These are phyloP conservation scores for Lachancea nothofagi DNA, from an alignment of 805 yeast species.

Conservation along the genomic window DNA sequence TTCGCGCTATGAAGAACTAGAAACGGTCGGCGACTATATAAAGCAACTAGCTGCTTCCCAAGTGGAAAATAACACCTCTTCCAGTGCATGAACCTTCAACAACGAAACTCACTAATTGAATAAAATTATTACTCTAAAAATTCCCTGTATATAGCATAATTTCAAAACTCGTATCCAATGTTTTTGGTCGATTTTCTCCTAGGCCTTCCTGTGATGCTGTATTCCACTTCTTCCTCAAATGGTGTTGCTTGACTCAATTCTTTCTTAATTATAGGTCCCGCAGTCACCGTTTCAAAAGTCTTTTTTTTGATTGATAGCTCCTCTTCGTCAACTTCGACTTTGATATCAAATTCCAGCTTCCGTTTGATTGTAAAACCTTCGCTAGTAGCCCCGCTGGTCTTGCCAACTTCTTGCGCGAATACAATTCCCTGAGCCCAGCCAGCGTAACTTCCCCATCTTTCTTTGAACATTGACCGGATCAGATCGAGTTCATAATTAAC, in stretches of 20 bases:
- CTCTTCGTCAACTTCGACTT: slow-evolving; percentile 4
- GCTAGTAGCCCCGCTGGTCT: slow-evolving; percentile 59
- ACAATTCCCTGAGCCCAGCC: slow-evolving; percentile 99
- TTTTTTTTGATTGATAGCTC: background rate
- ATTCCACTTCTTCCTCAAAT: slow-evolving; percentile 18
- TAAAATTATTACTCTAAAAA: background rate
- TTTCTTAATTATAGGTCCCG: slow-evolving; percentile 1
- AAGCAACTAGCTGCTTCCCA: slow-evolving; percentile 23
- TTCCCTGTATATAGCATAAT: slow-evolving; percentile 6
- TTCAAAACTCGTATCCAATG: slow-evolving; percentile 4
- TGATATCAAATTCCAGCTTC: slow-evolving; percentile 10
- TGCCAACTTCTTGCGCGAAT: slow-evolving; percentile 79
- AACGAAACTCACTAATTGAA: no score
- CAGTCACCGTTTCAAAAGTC: background rate
- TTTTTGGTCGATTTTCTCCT: slow-evolving; percentile 7
- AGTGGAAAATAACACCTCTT: slow-evolving; percentile 5
- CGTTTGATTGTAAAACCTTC: slow-evolving; percentile 24
- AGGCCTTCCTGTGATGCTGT: slow-evolving; percentile 27
- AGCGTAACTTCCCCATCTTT: slow-evolving; percentile 83
- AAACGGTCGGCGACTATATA: slow-evolving; percentile 32
- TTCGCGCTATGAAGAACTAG: slow-evolving; percentile 34
- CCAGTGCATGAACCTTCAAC: slow-evolving; percentile 3
- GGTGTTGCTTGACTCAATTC: slow-evolving; percentile 4
- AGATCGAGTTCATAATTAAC: slow-evolving; percentile 35
- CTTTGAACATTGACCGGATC: slow-evolving; percentile 54